Conservation (phyloP, 2,329 filamentous ascomycete species). For the Ambrosiella beaveri region DNA sequence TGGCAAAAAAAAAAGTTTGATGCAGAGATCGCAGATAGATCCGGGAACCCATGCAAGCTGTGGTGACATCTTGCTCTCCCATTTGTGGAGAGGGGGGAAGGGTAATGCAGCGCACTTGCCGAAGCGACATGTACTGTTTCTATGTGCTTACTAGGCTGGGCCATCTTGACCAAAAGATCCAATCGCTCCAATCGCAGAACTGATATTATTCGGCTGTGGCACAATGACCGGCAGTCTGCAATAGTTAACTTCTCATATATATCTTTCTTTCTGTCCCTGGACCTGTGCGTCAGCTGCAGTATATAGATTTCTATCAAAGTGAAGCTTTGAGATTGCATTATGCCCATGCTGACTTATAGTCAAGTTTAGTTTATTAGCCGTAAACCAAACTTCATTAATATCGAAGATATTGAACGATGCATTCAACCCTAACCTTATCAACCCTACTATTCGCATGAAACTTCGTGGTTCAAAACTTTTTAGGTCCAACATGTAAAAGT, state of each 20-base stretch:
- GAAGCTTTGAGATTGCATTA: neutral
- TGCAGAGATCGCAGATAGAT: neutral
- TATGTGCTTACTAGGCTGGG: neutral
- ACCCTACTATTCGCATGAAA: no score
- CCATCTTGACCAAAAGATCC: neutral
- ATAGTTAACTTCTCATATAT: neutral
- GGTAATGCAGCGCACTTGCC: neutral
- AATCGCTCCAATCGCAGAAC: no score
- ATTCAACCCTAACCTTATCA: no score
- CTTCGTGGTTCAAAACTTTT: no score
- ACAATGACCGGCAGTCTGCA: neutral
- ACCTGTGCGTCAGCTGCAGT: neutral
- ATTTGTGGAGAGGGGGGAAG: neutral
- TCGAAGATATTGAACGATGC: no score
- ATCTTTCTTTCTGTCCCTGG: neutral
- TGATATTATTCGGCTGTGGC: no score
- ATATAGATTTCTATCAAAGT: neutral
- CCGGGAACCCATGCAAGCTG: neutral
- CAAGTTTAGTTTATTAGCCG: no score
- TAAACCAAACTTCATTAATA: no score
- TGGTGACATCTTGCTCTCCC: neutral
- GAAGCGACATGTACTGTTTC: neutral
- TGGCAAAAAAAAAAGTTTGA: neutral
- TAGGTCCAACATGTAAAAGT: no score
- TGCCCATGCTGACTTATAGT: neutral